phyloP scores from a whole-genome alignment of 192 early-diverging fungal species.

The Phycomyces nitens region DNA sequence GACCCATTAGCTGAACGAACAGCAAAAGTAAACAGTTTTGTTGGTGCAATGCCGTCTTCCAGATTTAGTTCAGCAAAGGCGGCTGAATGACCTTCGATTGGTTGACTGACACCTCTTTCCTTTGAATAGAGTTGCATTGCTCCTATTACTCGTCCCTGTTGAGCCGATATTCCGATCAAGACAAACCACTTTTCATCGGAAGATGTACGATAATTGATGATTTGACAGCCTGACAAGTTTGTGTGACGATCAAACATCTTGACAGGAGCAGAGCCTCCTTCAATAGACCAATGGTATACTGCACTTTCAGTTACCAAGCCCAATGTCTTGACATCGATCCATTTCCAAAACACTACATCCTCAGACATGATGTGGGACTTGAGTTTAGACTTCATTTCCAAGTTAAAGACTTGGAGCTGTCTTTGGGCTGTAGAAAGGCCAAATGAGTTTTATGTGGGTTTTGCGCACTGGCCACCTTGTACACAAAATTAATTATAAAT shows the following conservation, averaged over 20 bases:
- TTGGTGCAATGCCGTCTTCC: slow-evolving; percentile 72
- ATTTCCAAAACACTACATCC: slow-evolving; percentile 93
- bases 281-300: slow-evolving; percentile 97
- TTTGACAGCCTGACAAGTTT: slow-evolving; percentile 80
- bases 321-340: slow-evolving; percentile 82
- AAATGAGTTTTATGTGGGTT: background rate
- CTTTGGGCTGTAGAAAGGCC: slow-evolving; percentile 65
- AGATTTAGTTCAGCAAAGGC: slow-evolving; percentile 89
- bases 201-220: slow-evolving; percentile 94
- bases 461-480: background rate
- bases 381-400: slow-evolving; percentile 94
- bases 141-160: slow-evolving; percentile 87
- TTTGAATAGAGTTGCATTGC: slow-evolving; percentile 96
- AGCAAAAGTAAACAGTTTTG: slow-evolving; percentile 92
- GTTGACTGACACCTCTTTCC: slow-evolving; percentile 88
- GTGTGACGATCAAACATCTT: slow-evolving; percentile 95
- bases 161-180: slow-evolving; percentile 92
- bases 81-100: slow-evolving; percentile 94
- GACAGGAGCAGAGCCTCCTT: slow-evolving; percentile 76
- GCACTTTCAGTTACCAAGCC: slow-evolving; percentile 84
- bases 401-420: slow-evolving; percentile 96
- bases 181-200: slow-evolving; percentile 93
- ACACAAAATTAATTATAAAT: background rate
- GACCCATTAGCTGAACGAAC: slow-evolving; percentile 67
- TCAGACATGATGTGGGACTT: slow-evolving; percentile 93